Evolutionary conservation across 1,284 basidiomycete genomes (phyloP).

Genomic region (Tranzscheliella williamsii): DNA sequence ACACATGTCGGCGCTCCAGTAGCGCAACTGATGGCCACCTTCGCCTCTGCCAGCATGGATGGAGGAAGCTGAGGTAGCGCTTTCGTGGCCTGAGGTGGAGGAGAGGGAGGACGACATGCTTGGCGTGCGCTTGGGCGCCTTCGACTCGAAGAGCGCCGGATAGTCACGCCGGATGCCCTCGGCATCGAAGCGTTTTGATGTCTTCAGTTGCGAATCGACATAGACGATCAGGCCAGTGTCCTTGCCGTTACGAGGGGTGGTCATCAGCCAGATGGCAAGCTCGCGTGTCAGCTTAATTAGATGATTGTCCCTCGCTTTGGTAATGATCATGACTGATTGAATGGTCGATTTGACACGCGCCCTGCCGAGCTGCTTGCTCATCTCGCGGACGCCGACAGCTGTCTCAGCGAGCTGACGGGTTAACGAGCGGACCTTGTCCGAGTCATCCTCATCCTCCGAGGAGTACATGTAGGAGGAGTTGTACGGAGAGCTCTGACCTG

Average conservation of each 20-base stretch:
- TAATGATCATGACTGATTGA: slow-evolving; percentile 91
- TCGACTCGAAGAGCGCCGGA: slow-evolving; percentile 78
- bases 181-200: slow-evolving; percentile 91
- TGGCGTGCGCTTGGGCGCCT: slow-evolving; percentile 14
- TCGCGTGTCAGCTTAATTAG: slow-evolving; percentile 93
- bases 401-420: slow-evolving; percentile 95
- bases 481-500: slow-evolving; percentile 19
- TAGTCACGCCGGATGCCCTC: slow-evolving; percentile 81
- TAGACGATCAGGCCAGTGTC: slow-evolving; percentile 65
- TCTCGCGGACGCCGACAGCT: slow-evolving; percentile 92
- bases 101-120: slow-evolving; percentile 30
- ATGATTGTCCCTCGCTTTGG: slow-evolving; percentile 95
- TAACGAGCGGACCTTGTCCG: slow-evolving; percentile 68
- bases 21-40: slow-evolving; percentile 78
- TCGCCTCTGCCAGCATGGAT: slow-evolving; percentile 58
- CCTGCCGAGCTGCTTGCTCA: slow-evolving; percentile 97
- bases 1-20: slow-evolving; percentile 98
- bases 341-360: slow-evolving; percentile 88
- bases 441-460: slow-evolving; percentile 68
- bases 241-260: slow-evolving; percentile 37
- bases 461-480: slow-evolving; percentile 32
- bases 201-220: slow-evolving; percentile 89
- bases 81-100: slow-evolving; percentile 22
- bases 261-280: slow-evolving; percentile 68
- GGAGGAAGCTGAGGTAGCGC: slow-evolving; percentile 9